Conservation (phyloP, 2,329 filamentous ascomycete species). For the Scopulariopsis brevicaulis region DNA sequence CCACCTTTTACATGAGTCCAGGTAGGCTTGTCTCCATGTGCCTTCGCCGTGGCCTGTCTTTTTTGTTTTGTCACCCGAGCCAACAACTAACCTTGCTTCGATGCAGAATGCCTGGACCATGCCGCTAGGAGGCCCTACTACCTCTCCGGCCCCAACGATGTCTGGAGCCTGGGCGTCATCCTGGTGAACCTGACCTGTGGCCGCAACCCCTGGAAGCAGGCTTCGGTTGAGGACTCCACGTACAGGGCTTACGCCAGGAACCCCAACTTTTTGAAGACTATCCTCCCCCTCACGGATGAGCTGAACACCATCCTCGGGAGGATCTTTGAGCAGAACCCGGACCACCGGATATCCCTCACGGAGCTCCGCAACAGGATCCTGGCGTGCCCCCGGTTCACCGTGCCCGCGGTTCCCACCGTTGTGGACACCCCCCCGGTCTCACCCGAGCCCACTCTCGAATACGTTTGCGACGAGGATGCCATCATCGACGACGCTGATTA, state of each 20-base stretch:
- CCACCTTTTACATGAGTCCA: conserved; percentile 99
- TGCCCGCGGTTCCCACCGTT: conserved; percentile 19
- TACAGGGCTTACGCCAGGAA: conserved; percentile 85
- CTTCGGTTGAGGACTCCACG: conserved; percentile 84
- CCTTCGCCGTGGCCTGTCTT: background rate
- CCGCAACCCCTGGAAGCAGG: conserved; percentile 97
- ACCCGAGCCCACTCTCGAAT: conserved; percentile 25
- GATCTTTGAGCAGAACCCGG: conserved; percentile 80
- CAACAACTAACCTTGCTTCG: conserved; percentile 3
- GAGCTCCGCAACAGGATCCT: conserved; percentile 71
- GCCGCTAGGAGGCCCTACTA: conserved; percentile 67
- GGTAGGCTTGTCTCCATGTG: conserved; percentile 44
- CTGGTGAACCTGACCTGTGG: conserved; percentile 95
- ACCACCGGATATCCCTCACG: conserved; percentile 67
- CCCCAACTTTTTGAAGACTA: conserved; percentile 79
- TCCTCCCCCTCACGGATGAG: conserved; percentile 81
- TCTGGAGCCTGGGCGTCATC: conserved; percentile 97
- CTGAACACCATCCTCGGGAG: conserved; percentile 77
- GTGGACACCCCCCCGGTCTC: conserved; percentile 28
- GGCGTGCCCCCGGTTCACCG: conserved; percentile 65
- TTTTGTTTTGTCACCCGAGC: too few species aligned
- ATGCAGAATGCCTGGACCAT: conserved; percentile 77
- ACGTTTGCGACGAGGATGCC: conserved; percentile 36
- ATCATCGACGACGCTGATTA: conserved; percentile 30
- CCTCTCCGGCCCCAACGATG: conserved; percentile 85